Evolutionary conservation across 2,329 filamentous ascomycete species (phyloP), one percentile per base, ranked within the genome.

Genomic region (Trichoderma polysporum): DNA sequence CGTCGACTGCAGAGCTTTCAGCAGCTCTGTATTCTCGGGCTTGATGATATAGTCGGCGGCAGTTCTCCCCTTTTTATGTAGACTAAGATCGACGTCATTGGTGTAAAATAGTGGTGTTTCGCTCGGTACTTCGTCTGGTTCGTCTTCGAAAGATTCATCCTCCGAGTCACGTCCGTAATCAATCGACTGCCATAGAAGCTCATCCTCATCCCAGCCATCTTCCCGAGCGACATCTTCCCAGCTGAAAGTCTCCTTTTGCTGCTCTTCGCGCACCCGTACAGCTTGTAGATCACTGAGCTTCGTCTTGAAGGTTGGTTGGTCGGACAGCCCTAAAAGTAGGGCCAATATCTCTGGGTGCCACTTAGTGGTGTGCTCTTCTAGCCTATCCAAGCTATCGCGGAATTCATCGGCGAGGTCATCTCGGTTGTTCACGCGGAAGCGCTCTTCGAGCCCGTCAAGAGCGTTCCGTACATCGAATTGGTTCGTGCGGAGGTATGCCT

Each of bases 201-300:
- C 84, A 31, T 93, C 85, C 12, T 84, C 81, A 25, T 87, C 86
- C 77, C 93, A 90, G 2, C 91, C 88, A 70, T 95, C 93, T 59
- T 94, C 90, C 9, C 82, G 85, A 56, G 92, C 84, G 61, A 97
- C 89, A 39, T 97, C 90, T 63, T 89, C 85, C 94, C 94, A 97
- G 25, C 85, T 91, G 63, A 97, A 77, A 15, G 80, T 76, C 2
- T 82, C 81, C 4, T 79, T 79, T 1, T 79, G 74, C 17, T 82
- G 80, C 4, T 81, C 76, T 8, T 80, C 77, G 41, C 81, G 75
- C 3, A 63, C 59, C 35, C 77, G 82, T 2, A 90, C 77, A 1
- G 80, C 76, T 19, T 88, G 83, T n/a, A 95, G 79, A 69, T 88
- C 85, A 47, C 85, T 82, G 1, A 94, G 78, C 4, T 82, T 85